Evolutionary conservation across 148 eudicot species (phyloP), one percentile per base, ranked within the genome.

Genomic region (Chenopodium formosanum): DNA sequence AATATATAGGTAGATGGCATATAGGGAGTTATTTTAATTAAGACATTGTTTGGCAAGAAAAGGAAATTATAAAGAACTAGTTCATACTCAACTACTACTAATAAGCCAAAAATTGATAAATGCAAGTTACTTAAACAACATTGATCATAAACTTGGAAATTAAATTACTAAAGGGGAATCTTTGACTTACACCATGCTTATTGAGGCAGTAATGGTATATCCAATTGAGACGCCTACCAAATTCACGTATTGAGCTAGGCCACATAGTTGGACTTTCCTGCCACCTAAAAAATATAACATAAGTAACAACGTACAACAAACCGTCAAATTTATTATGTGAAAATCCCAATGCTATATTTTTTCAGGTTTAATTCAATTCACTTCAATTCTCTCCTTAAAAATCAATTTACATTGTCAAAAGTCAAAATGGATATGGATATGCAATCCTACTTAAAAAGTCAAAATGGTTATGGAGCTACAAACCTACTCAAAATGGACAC

Each of bases 171-270:
- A 50, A 23, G 50, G 23, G 27, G 52, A 80, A 70, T 80, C 63
- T 40, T 84, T 22, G 80, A 88, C 94, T 90, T 83, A 91, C 94
- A 90, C 94, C 97, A 95, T 89, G 83, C 99, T 95, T 73, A 95
- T 95, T n/a, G 99, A 91, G 12, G 98, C 91, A 77, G 98, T 95
- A 76, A 95, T 95, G 66, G 99, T 95, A 83, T 95, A 95, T 32
- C 98, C 99, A 84, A 95, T 89, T 23, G 99, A 92, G 10, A 94
- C 87, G 52, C 97, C 97, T 12, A 95, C 81, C 27, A 95, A 91
- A 73, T 92, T 94, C 9, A 84, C 90, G 78, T 92, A 95, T 80
- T 95, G 99, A 70, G 98, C 99, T 32, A 95, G 25, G 47, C 98
- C 99, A 89, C 99, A 95, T 58, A 94, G 80, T 85, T 88, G 89